Evolutionary conservation across 352 stramenopile species (phyloP).

Genomic region (Phytophthora aleatoria): DNA sequence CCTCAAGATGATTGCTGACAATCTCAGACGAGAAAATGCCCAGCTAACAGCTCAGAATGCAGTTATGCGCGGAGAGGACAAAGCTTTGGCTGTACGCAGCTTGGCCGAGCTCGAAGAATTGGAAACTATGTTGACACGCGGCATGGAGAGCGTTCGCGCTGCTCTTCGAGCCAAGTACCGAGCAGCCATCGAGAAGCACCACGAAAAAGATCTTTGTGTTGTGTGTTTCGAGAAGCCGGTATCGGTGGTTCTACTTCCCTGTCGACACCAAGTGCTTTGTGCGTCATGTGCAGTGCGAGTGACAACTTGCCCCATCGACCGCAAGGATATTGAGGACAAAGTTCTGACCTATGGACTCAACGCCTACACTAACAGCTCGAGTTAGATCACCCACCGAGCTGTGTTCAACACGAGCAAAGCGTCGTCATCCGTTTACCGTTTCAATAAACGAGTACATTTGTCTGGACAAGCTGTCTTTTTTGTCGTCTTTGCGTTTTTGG

Average conservation of each 20-base stretch:
- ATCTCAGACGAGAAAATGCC: constrained; percentile 32
- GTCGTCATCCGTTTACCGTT: not conserved
- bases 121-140: constrained; percentile 33
- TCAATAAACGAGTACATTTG: constrained; percentile 15
- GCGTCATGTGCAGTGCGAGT: constrained; percentile 55
- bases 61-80: constrained; percentile 23
- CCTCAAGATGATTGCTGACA: constrained; percentile 29
- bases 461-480: not conserved
- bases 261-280: constrained; percentile 69
- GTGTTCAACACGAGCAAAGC: not conserved
- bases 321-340: constrained; percentile 61
- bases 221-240: constrained; percentile 56
- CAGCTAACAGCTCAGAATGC: constrained; percentile 26
- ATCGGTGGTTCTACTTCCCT: constrained; percentile 61
- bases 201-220: constrained; percentile 46
- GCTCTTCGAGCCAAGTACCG: constrained; percentile 40
- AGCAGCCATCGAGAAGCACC: constrained; percentile 20
- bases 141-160: constrained; percentile 36
- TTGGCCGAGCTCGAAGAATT: constrained; percentile 53
- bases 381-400: not conserved
- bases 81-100: constrained; percentile 30
- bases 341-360: constrained; percentile 66
- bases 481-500: not conserved
- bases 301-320: constrained; percentile 62
- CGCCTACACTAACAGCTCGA: constrained; percentile 34